Base-by-base conservation (phyloP, 495 filamentous ascomycete genomes). In the Tirmania nivea region DNA sequence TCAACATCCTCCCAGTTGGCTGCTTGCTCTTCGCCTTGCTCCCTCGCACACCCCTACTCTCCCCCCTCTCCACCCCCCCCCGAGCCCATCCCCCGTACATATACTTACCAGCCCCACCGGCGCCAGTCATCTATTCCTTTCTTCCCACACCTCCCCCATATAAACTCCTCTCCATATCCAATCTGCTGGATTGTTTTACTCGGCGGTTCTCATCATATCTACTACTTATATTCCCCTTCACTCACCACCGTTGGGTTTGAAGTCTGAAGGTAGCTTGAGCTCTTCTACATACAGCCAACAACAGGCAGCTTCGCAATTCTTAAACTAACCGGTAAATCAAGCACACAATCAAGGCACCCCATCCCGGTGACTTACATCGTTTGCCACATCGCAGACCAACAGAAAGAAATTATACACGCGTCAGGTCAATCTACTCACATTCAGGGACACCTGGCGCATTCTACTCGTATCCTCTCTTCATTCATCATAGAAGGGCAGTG, bases 221-320 rank as follows among this genome's bases (percentile, higher is more conserved):
- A 58, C 59, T 61, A 53, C 49, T 61, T 58, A 57, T 54, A 61
- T 54, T 61, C 57, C 59, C 50, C 61, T 54, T 54, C 57, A 55
- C 45, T 54, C 57, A 55, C 45, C 39, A 55, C 51, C 35, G 55
- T 52, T 31, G 54, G 59, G 50, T 60, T 57, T 54, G 21, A 31
- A 31, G 25, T 7, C 25, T 7, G 3, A 45, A 45, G 39, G 39
- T 45, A 45, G 39, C 39, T 45, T 45, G 39, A 45, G 39, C 39
- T 14, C 39, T 8, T 45, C 39, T 31, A 31, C 25, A 31, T 31
- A 31, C 25, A 31, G 25, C 25, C 25, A 31, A 31, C 25, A 31
- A 31, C 39, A 45, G 17, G 39, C 12, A 45, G 39, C 39, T 45
- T 45, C 12, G 14, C 39, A 19, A 19, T 45, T 45, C 4, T 45